Evolutionary conservation across 192 early-diverging fungal genomes (phyloP), one percentile per base, ranked within the genome.

Genomic region (Glomus cerebriforme): DNA sequence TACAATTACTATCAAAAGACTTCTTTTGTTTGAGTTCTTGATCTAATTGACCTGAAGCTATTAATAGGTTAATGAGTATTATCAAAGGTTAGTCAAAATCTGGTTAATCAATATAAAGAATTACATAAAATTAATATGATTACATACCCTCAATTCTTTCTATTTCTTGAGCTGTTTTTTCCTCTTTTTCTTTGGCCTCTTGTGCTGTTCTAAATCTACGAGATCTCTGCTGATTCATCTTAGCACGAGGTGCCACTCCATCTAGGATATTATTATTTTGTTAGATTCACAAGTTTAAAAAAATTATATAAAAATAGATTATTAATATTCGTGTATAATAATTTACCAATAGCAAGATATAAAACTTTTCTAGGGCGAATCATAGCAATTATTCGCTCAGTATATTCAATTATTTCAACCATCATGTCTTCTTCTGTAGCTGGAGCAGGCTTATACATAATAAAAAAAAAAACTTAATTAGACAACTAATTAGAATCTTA

Each of bases 221-320:
- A 37, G 97, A 94, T 27, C 98, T 92, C 80, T 99, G 98, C 83
- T 99, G 98, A 83, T 99, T 99, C 97, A 99, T 98, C 78, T 99
- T 99, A 26, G 98, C 98, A 27, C 98, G 90, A 59, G 98, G 98
- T 1, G 98, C 98, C n/a, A 99, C 98, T 27, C 98, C 97, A 78
- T 95, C 93, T 91, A 79, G 2, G 3, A 66, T 29, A 79, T 19
- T 63, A 43, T 12, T 8, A 43, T 43, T 43, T 43, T 43, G 39
- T 43, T 2, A 43, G 12, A 43, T 43, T 3, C 39, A 3, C 29
- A 71, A 60, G n/a, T n/a, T n/a, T n/a, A n/a, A n/a, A n/a, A n/a
- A n/a, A n/a, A n/a, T n/a, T n/a, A n/a, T n/a, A n/a, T n/a, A n/a
- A 27, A 32, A 69, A 72, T 65, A 39, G n/a, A n/a, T 43, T 35